A percentile compares a stretch with the other conserved stretches of the same genome.
phyloP scores from a whole-genome alignment of 495 filamentous ascomycete species.

The Daldinia concentrica region DNA sequence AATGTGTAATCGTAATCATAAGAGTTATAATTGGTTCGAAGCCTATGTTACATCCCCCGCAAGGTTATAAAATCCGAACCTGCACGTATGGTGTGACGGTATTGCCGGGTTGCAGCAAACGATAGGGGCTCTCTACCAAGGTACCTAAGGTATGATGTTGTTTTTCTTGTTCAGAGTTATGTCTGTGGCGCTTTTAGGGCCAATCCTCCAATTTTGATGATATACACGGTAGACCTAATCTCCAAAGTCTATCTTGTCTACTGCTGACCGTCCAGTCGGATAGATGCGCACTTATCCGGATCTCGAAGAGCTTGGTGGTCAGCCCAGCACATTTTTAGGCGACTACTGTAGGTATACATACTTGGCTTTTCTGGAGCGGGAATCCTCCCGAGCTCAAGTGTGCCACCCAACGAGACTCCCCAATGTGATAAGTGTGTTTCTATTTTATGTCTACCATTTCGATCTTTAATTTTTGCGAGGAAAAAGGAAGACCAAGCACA shows the following conservation, averaged over 20 bases:
- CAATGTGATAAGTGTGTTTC: neutral
- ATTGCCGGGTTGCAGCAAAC: too few species aligned
- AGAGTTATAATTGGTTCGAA: constrained; percentile 15
- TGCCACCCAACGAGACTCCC: constrained; percentile 4
- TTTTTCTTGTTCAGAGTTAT: constrained; percentile 13
- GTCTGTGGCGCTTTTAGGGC: constrained; percentile 28
- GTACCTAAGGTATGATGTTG: neutral
- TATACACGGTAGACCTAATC: constrained; percentile 30
- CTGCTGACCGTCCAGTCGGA: constrained; percentile 32
- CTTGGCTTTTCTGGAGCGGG: constrained; percentile 29
- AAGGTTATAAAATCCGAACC: constrained; percentile 2
- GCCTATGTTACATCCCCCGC: constrained; percentile 7
- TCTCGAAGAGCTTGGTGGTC: constrained; percentile 21
- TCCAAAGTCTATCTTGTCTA: constrained; percentile 24
- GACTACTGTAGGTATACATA: too few species aligned
- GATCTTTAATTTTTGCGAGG: constrained; percentile 9
- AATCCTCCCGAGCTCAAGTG: constrained; percentile 32
- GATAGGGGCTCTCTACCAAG: too few species aligned
- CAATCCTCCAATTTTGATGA: constrained; percentile 6
- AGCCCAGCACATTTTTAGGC: neutral
- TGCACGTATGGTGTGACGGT: neutral
- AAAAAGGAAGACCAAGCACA: constrained; percentile 2
- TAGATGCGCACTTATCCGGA: constrained; percentile 31
- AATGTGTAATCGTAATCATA: neutral
- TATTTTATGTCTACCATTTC: neutral